Evolutionary conservation across 2,329 filamentous ascomycete species (phyloP), one percentile per base, ranked within the genome.

Genomic region (Paecilomyces sp.): DNA sequence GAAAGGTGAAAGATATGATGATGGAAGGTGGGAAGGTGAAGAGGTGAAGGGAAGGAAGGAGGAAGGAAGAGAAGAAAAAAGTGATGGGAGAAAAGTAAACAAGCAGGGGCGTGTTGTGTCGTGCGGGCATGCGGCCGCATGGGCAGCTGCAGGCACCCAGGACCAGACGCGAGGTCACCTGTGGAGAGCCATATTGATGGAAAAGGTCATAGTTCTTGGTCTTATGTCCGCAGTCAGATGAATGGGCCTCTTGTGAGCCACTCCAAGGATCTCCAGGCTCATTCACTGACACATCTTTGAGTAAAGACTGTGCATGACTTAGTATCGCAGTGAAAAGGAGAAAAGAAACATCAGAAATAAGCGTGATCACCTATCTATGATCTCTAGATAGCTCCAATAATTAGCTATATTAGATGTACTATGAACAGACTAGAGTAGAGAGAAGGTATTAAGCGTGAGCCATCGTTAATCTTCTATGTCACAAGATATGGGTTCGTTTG

Each of bases 21-120:
- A 55, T 30, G 53, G 15, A 24, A 36, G 30, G 51, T 33, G 15
- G 53, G 18, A 13, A 22, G 22, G 22, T 22, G 57, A 33, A 33
- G 57, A 56, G 36, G 36, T 59, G 51, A 53, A 55, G 51, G 55
- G 24, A 28, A 30, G 25, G 54, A 58, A 57, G 50, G 55, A 25
- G 24, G 58, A 53, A 54, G 22, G 22, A 28, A 47, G 12, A 31
- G 56, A 15, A 30, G 36, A 53, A 50, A 53, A 50, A 30, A 25
- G 36, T 33, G 50, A 54, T 52, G 55, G n/a, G 7, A 18, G 18
- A 15, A 47, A 41, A 47, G n/a, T 47, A 47, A 47, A 18, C 18
- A 47, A 47, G n/a, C 41, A 22, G n/a, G 57, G 18, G 55, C 28
- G 36, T 22, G 41, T 47, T 8, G n/a, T 47, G 41, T 47, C 18